A percentile compares a stretch with the other conserved stretches of the same genome.
Evolutionary conservation across 495 filamentous ascomycete genomes (phyloP).

Genomic region (Jackrogersella minutella): DNA sequence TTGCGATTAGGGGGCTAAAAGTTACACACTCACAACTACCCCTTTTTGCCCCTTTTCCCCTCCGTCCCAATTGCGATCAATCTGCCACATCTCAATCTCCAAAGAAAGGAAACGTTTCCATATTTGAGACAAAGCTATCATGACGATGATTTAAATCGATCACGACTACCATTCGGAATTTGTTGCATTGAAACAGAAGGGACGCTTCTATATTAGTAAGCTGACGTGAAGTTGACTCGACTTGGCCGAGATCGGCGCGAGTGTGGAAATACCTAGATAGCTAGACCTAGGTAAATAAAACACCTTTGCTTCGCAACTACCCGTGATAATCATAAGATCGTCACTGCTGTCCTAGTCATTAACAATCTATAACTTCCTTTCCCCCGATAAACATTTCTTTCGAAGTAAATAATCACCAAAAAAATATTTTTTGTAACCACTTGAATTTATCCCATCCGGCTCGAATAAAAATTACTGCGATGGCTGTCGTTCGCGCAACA

Average conservation of each 20-base stretch:
- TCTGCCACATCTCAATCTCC: background rate
- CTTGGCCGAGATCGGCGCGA: conserved; percentile 31
- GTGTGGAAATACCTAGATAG: conserved; percentile 2
- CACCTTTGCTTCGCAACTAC: background rate
- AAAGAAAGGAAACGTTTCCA: too few relatives aligned
- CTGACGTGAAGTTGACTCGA: background rate
- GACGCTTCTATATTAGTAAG: conserved; percentile 5
- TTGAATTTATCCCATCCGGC: background rate
- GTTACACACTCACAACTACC: background rate
- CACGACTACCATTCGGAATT: too few relatives aligned
- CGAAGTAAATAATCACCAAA: too few relatives aligned
- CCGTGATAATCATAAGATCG: conserved; percentile 13
- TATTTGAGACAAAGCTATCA: too few relatives aligned
- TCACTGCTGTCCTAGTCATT: background rate
- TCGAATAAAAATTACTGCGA: background rate
- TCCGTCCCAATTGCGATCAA: background rate
- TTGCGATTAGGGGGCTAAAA: too few relatives aligned
- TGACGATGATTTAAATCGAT: too few relatives aligned
- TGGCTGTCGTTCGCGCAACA: background rate
- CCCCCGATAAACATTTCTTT: too few relatives aligned
- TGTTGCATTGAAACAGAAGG: background rate
- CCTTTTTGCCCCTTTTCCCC: background rate
- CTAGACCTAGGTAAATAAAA: background rate
- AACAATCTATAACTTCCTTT: too few relatives aligned
- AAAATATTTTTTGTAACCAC: background rate